Evolutionary conservation across 1,284 basidiomycete genomes (phyloP), one percentile per base, ranked within the genome.

Genomic region (Gomphus bonarii): DNA sequence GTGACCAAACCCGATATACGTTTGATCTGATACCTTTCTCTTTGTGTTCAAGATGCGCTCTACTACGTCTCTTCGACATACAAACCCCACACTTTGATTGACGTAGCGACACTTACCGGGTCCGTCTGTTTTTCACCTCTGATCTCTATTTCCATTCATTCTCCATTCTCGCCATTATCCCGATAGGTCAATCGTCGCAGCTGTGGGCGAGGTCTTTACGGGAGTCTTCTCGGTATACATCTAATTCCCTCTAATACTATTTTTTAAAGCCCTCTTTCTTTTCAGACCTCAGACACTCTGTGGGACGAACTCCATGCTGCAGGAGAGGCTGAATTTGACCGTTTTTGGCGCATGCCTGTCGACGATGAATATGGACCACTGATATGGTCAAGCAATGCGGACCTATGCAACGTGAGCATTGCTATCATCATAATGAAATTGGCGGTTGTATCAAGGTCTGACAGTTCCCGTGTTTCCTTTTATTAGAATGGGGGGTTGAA

Each of bases 291-390:
- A 3, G 84, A 89, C 62, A 69, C 73, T 20, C 80, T 92, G 28
- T 95, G 90, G 90, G 66, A 79, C 46, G 75, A 82, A 60, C 77
- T 95, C 9, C 74, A 83, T 62, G 72, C 68, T 1, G 90, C 91
- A 1, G 89, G 89, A 16, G 77, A 81, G 68, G 70, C 73, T 10
- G 89, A 91, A 65, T 79, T 85, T 65, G 89, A 92, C 69, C 80
- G 84, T 44, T 84, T 92, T 75, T 91, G 88, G 88, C 79, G 87
- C 50, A 84, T 91, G 84, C 91, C 83, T 40, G 75, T 95, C 59
- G 83, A 86, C 63, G 88, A 92, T 57, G 85, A 85, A 58, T 95
- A 78, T 64, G 81, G 81, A 1, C 78, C 81, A 18, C 88, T 90
- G 67, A 94, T 95, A 65, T 72, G 82, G 65, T 75, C 75, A 4